These are phyloP conservation scores for Kodamaea arcana DNA, from an alignment of 1,139 yeast genomes.

Conservation along the genomic window DNA sequence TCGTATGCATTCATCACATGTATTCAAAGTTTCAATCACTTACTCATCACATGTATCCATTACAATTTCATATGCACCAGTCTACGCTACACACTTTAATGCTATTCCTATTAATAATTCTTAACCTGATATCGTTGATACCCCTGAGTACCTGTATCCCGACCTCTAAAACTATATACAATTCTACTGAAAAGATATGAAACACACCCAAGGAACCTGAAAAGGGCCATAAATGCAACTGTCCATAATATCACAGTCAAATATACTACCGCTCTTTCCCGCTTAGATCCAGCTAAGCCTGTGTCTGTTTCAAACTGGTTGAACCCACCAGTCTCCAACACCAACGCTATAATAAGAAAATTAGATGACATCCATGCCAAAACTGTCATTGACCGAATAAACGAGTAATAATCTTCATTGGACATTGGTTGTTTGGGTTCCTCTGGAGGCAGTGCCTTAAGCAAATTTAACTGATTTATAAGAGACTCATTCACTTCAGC, in stretches of 20 bases:
- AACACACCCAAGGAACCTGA: slow-evolving; percentile 67
- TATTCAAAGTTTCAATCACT: too few species aligned
- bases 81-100: too few species aligned
- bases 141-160: too few species aligned
- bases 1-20: too few species aligned
- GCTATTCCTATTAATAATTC: too few species aligned
- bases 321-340: slow-evolving; percentile 66
- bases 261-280: slow-evolving; percentile 41
- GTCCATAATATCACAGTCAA: slow-evolving; percentile 75
- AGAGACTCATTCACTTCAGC: slow-evolving; percentile 61
- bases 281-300: slow-evolving; percentile 11
- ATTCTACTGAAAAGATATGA: slow-evolving; percentile 48
- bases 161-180: slow-evolving; percentile 12
- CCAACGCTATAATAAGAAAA: slow-evolving; percentile 66
- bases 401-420: slow-evolving; percentile 72
- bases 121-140: too few species aligned
- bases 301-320: slow-evolving; percentile 25
- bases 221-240: slow-evolving; percentile 74
- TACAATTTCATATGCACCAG: too few species aligned
- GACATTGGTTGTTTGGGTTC: slow-evolving; percentile 26
- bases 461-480: slow-evolving; percentile 59
- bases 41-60: too few species aligned
- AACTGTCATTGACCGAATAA: slow-evolving; percentile 75
- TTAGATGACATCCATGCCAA: slow-evolving; percentile 80
- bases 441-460: slow-evolving; percentile 32